Evolutionary conservation across 345 rosid species (phyloP), one percentile per base, ranked within the genome.

Genomic region (Tarenaya hassleriana): DNA sequence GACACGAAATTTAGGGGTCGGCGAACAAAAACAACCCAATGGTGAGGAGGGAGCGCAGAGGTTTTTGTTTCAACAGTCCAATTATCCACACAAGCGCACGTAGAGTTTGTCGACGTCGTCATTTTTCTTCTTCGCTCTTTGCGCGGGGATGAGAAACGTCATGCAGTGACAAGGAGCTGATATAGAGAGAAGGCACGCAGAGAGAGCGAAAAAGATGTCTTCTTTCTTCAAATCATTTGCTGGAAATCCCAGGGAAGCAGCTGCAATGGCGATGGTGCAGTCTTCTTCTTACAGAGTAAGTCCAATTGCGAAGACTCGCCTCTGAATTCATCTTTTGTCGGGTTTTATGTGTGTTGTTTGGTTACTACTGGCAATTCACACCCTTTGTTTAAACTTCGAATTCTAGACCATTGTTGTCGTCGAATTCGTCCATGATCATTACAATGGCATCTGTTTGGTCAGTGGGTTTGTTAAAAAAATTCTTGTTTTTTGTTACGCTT

Each of bases 241-340:
- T 1, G 61, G 69, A 34, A 77, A 71, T 64, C 68, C 84, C 41
- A 73, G 73, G 32, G 68, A 67, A 44, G 85, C 79, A 50, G 80
- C 85, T 58, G 65, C 74, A 20, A 73, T 78, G 76, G 72, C 84
- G 46, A 56, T 78, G 72, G 70, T 77, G 56, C 94, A 86, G 9
- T 60, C 82, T 12, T 81, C 95, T 61, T 72, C 94, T 59, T 81
- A 63, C 54, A 63, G 60, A 68, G 97, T 86, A 68, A 31, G 65
- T 52, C 7, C 16, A 20, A 10, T 12, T 35, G 16, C 17, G 5
- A 48, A 4, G 17, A 0, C 27, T n/a, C 43, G 13, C 39, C 24
- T 48, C 4, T 18, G 16, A 17, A 18, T 10, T n/a, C 35, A 0
- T 24, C 41, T 15, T 10, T 12, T 27, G 17, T 2, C 32, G 24